These are phyloP conservation scores for Suhomyces ambrosiae DNA, from an alignment of 1,139 yeast species.

Conservation along the genomic window DNA sequence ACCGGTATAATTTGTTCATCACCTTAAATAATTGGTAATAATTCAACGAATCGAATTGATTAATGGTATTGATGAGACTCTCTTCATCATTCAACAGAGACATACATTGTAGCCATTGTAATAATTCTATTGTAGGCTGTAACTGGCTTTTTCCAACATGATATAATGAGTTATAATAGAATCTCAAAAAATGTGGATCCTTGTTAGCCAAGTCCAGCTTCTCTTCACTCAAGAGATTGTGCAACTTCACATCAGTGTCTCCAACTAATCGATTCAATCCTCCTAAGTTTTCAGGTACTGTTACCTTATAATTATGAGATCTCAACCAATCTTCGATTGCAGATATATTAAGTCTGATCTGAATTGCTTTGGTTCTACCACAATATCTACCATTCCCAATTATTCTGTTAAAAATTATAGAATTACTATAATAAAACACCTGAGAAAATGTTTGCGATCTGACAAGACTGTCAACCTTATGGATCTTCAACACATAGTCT, in stretches of 20 bases:
- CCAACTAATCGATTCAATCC: conserved; percentile 27
- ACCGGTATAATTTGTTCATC: conserved; percentile 69
- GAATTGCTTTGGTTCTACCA: conserved; percentile 84
- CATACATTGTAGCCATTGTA: conserved; percentile 91
- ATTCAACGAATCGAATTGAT: conserved; percentile 60
- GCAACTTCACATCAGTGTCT: conserved; percentile 20
- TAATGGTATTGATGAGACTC: conserved; percentile 58
- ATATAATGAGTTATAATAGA: conserved; percentile 58
- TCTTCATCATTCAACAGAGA: conserved; percentile 60
- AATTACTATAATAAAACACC: conserved; percentile 77
- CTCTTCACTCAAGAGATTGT: conserved; percentile 23
- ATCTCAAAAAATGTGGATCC: conserved; percentile 39
- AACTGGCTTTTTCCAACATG: conserved; percentile 66
- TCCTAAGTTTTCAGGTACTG: conserved; percentile 31
- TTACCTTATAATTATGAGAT: conserved; percentile 65
- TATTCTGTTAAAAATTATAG: conserved; percentile 72
- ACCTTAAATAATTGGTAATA: conserved; percentile 72
- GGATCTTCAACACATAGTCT: conserved; percentile 80
- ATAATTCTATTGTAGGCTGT: conserved; percentile 72
- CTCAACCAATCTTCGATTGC: conserved; percentile 93
- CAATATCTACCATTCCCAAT: conserved; percentile 66
- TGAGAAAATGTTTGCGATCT: conserved; percentile 77
- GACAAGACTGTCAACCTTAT: conserved; percentile 74
- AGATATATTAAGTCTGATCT: conserved; percentile 81
- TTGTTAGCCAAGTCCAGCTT: conserved; percentile 9